Evolutionary conservation across 2,329 filamentous ascomycete species (phyloP), one percentile per base, ranked within the genome.

Genomic region (Chrysoporthe puriensis): DNA sequence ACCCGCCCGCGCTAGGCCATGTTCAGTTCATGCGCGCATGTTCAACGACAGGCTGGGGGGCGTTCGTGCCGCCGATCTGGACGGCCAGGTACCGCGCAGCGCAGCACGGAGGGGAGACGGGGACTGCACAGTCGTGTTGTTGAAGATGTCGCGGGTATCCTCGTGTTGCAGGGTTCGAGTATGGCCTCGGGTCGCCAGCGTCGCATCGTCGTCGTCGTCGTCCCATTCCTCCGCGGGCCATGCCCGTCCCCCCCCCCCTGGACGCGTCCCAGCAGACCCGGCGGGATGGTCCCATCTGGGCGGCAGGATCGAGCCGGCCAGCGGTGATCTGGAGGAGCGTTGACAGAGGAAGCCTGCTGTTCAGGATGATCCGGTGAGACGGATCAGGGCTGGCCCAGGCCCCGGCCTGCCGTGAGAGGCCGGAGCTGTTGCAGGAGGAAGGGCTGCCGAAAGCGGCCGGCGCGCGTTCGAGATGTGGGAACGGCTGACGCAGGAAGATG

Each of bases 1-100:
- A 44, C 59, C 59, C 59, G 21, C 59, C 21, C 8, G 59, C 59
- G 42, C 59, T 61, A 61, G 9, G 34, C 59, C 34, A 46, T 16
- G 36, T 60, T 21, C 36, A 60, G 57, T 43, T 26, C 26, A 61
- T 46, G 59, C 43, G 34, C 59, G 32, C 48, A 43, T 13, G 50
- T 13, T 54, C 50, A 54, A 57, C 54, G 6, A 57, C 34, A 57
- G 34, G 34, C 18, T 57, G 54, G 32, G 16, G 26, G 34, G 54
- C 34, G 54, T 57, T 57, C 54, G 54, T 57, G 34, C 34, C 34
- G 18, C 40, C 34, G 34, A 57, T 57, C 18, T 57, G 54, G 34
- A 18, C 54, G 54, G 54, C 40, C 54, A 57, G 59, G 40, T 61
- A 42, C 59, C 59, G 21, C 16, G 42, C 42, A 44, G 58, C n/a